These are phyloP conservation scores for Neonectria neomacrospora DNA, from an alignment of 2,329 filamentous ascomycete genomes.

Conservation along the genomic window DNA sequence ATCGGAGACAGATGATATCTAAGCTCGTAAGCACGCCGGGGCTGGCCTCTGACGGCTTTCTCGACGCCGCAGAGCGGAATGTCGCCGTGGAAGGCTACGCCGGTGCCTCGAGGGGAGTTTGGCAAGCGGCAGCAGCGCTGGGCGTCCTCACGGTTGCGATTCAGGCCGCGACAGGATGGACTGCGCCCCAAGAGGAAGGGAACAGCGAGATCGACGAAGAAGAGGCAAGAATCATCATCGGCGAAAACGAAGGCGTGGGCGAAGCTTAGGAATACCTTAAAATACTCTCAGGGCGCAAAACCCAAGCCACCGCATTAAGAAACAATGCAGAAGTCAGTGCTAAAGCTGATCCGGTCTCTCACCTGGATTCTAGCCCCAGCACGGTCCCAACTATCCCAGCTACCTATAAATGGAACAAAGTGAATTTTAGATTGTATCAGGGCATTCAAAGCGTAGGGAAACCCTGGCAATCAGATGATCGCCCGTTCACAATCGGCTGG, in stretches of 20 bases:
- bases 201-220: conserved; percentile 50
- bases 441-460: background rate
- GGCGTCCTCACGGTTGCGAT: conserved; percentile 56
- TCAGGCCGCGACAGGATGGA: conserved; percentile 64
- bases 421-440: background rate
- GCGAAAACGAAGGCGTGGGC: conserved; percentile 48
- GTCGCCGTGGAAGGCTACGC: conserved; percentile 63
- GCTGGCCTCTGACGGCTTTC: conserved; percentile 57
- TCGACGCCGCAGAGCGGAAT: conserved; percentile 54
- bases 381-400: no score
- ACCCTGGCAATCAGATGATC: background rate
- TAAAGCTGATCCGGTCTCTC: background rate
- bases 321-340: background rate
- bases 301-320: background rate
- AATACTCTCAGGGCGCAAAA: no score
- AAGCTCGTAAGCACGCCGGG: conserved; percentile 63
- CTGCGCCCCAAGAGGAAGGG: conserved; percentile 60
- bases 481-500: background rate
- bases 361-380: no score
- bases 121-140: conserved; percentile 58
- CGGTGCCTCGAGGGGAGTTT: conserved; percentile 57
- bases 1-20: conserved; percentile 54
- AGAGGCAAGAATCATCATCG: conserved; percentile 37
- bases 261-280: conserved; percentile 38
- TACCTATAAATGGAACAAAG: background rate